These are phyloP conservation scores for Piloderma croceum DNA, from an alignment of 768 basidiomycete species.

Conservation along the genomic window DNA sequence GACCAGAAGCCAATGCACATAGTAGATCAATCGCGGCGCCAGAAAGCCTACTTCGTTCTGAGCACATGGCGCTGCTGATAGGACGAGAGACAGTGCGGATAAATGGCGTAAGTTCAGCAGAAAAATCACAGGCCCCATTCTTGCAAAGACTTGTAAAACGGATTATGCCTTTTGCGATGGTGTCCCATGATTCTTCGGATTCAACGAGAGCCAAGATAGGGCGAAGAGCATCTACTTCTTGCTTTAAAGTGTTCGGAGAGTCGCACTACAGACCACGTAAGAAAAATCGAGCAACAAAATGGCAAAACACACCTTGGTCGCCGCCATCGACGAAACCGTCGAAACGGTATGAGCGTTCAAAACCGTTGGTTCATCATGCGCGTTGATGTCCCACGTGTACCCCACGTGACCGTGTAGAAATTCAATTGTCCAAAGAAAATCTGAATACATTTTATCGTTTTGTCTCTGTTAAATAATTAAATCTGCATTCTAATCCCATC, in stretches of 20 bases:
- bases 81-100: slow-evolving; percentile 50
- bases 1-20: slow-evolving; percentile 42
- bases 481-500: too few species aligned
- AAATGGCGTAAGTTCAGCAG: slow-evolving; percentile 43
- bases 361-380: too few species aligned
- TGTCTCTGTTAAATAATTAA: too few species aligned
- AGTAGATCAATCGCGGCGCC: slow-evolving; percentile 62
- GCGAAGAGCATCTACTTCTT: slow-evolving; percentile 40
- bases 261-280: too few species aligned
- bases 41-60: slow-evolving; percentile 71
- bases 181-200: slow-evolving; percentile 79
- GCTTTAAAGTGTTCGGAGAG: slow-evolving; percentile 24
- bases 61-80: slow-evolving; percentile 55
- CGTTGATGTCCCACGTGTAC: too few species aligned
- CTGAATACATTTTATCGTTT: too few species aligned
- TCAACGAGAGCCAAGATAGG: slow-evolving; percentile 45
- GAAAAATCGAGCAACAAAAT: too few species aligned
- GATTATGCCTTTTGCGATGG: slow-evolving; percentile 46
- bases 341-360: too few species aligned
- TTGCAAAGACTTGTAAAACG: slow-evolving; percentile 44
- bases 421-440: too few species aligned
- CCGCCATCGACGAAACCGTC: too few species aligned
- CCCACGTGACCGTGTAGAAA: too few species aligned
- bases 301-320: too few species aligned
- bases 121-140: slow-evolving; percentile 47